Evolutionary conservation across 176 grass and related monocot species (phyloP).

Genomic region (Pharus latifolius): DNA sequence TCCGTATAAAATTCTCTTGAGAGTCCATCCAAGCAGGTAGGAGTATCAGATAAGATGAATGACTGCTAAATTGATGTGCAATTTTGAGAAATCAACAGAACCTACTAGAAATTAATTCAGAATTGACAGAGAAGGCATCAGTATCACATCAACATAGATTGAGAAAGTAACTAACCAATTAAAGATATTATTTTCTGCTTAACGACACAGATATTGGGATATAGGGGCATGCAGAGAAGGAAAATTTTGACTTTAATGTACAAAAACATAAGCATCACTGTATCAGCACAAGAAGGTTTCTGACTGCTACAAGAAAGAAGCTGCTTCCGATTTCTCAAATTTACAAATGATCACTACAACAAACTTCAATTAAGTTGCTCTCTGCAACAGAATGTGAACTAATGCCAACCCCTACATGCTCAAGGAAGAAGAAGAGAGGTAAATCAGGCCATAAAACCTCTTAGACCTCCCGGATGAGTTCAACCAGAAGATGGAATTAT

Average conservation of each 20-base stretch:
- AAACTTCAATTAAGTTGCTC: slow-evolving; percentile 20
- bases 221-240: not conserved
- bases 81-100: not conserved
- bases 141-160: not conserved
- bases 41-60: not conserved
- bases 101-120: not conserved
- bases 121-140: not conserved
- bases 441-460: not conserved
- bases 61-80: not conserved
- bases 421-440: not conserved
- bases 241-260: not conserved
- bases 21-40: too few species aligned
- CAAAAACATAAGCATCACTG: slow-evolving; percentile 9
- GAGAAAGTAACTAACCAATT: not conserved
- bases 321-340: slow-evolving; percentile 4
- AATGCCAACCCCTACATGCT: not conserved
- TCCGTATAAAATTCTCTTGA: too few species aligned
- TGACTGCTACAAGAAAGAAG: not conserved
- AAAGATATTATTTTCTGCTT: not conserved
- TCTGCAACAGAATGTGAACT: not conserved
- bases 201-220: not conserved
- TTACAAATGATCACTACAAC: slow-evolving; percentile 27
- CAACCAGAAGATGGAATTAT: not conserved
- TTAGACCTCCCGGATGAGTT: not conserved
- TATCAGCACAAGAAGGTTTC: not conserved